Evolutionary conservation across 2,329 filamentous ascomycete species (phyloP).

Genomic region (Diaporthe amygdali): DNA sequence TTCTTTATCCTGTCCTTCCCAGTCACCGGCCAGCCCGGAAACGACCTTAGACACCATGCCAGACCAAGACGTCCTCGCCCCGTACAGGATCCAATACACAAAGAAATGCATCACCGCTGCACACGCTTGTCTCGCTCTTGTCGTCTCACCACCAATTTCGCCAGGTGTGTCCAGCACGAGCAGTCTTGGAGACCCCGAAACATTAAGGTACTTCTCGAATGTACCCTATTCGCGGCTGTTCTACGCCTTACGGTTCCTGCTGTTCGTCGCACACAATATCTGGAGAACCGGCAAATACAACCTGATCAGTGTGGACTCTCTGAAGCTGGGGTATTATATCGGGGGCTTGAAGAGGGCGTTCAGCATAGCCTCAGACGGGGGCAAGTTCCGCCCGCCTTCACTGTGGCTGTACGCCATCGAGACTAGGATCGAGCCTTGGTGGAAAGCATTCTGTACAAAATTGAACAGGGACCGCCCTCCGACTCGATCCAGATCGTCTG

Average conservation of each 20-base stretch:
- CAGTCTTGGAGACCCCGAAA: background rate
- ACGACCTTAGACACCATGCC: background rate
- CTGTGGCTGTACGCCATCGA: conserved; percentile 22
- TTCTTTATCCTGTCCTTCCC: background rate
- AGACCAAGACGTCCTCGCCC: conserved; percentile 23
- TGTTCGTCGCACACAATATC: conserved; percentile 17
- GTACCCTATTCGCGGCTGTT: conserved; percentile 17
- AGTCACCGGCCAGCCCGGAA: background rate
- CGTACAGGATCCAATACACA: conserved; percentile 20
- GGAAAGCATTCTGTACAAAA: background rate
- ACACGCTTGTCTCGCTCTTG: conserved; percentile 17
- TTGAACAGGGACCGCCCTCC: conserved; percentile 8
- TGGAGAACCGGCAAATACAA: conserved; percentile 15
- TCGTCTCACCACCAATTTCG: background rate
- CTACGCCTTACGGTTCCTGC: conserved; percentile 22
- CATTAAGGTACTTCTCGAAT: conserved; percentile 14
- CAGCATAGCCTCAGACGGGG: background rate
- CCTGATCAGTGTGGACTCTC: conserved; percentile 13
- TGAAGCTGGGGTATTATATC: conserved; percentile 16
- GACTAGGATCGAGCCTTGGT: conserved; percentile 23
- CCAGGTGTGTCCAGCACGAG: background rate
- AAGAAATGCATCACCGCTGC: conserved; percentile 20
- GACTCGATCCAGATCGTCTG: background rate
- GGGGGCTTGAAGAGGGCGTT: conserved; percentile 5
- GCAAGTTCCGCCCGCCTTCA: conserved; percentile 16